Base-by-base conservation (phyloP, 768 basidiomycete species). In the Artomyces pyxidatus region DNA sequence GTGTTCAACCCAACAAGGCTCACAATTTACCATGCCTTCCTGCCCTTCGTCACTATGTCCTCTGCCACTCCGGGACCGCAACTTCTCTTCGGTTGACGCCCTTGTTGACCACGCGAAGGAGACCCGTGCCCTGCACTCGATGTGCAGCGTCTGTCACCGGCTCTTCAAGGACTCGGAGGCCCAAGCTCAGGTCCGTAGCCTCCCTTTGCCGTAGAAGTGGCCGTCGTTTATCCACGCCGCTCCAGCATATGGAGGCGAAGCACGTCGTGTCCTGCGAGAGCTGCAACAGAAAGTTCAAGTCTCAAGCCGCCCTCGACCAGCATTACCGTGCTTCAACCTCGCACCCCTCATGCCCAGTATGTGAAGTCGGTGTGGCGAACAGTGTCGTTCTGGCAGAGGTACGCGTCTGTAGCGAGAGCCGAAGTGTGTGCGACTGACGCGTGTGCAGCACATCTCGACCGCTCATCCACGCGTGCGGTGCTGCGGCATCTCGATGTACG, bases 401-500 rank as follows among this genome's bases (percentile, higher is more conserved):
- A 19, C 12, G 39, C 22, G n/a, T n/a, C n/a, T n/a, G n/a, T n/a
- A n/a, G n/a, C n/a, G n/a, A n/a, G n/a, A n/a, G n/a, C n/a, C n/a
- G n/a, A n/a, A n/a, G n/a, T n/a, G n/a, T n/a, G n/a, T n/a, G n/a
- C 6, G 12, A 14, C 32, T 35, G 4, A 12, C 32, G 3, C 6
- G 7, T 35, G 17, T 35, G 32, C 27, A 48, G 47, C 47, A 48
- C 29, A 41, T 41, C 1, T 37, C 47, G 19, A 23, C 39, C 17
- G 39, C 32, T 12, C 47, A 48, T 14, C 47, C 47, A 14, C 35
- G 30, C 6, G 28, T 48, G 38, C 47, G 25, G 7, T 48, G 47
- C 26, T 48, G 47, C 39, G 47, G 47, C 14, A 17, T 48, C 16
- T 14, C 35, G 25, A 48, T 48, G 39, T 41, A 16, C 47, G 21